Base-by-base conservation (phyloP, 176 grass and related monocot genomes). In the Leersia perrieri region DNA sequence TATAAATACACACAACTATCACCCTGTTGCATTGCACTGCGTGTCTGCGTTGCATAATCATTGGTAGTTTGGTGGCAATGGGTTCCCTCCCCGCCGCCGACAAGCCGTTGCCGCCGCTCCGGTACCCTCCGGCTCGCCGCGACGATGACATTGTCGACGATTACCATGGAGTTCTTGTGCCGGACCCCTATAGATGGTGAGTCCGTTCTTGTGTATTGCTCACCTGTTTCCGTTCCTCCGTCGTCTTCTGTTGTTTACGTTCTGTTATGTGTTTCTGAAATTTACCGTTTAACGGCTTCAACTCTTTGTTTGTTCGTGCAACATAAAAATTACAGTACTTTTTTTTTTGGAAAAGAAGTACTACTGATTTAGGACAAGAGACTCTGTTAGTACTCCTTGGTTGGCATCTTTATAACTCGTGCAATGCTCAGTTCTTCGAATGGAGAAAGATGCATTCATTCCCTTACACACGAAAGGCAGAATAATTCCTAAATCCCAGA, bases 171-270 rank as follows among this genome's bases (percentile, higher is more conserved):
- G 92, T 97, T n/a, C 76, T 51, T 14, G 88, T 97, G 57, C 80
- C 83, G 38, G 95, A 97, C 29, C 95, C 92, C 1, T 97, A 97
- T 68, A 89, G 92, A 92, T 92, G 92, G 95, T 97, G 45, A 90
- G 88, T 64, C 29, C n/a, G n/a, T 31, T 67, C 30, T 8, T 33
- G 5, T 45, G 1, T 23, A 0, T 60, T 4, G 1, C 0, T 9
- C 3, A 22, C 27, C 73, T 42, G 2, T 30, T 62, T 55, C 25
- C 6, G 27, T n/a, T 64, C 28, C 11, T 34, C 42, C 5, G 25
- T 61, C 66, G 4, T 32, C 9, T 35, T 62, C 0, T 22, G 11
- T 22, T 0, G 2, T 5, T 3, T 76, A 25, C 12, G 11, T 60
- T 40, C 55, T 26, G 33, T 25, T 22, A 0, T 14, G 36, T 1